Percentiles rank a stretch among this genome's conserved stretches.
Conservation (phyloP, 164 flowering plant genomes). For the Aristolochia fimbriata region DNA sequence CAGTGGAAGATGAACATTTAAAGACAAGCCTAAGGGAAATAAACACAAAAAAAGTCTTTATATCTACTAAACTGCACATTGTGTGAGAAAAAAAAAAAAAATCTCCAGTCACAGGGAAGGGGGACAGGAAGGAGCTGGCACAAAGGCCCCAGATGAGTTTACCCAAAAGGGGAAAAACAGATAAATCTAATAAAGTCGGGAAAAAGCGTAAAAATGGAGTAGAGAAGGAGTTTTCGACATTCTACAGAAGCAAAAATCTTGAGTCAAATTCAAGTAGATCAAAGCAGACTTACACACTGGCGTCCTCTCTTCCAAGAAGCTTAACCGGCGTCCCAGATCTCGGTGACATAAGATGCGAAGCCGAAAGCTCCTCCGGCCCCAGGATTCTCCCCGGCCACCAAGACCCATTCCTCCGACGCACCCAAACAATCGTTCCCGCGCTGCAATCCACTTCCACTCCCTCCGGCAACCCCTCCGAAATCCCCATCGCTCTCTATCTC, state of each 20-base stretch:
- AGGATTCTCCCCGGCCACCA: constrained; percentile 99
- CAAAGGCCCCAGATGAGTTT: too few species aligned
- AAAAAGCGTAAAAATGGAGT: too few species aligned
- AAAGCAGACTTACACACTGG: constrained; percentile 69
- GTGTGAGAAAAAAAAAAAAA: too few species aligned
- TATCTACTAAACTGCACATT: too few species aligned
- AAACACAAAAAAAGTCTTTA: too few species aligned
- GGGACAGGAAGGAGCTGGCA: too few species aligned
- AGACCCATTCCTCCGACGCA: constrained; percentile 89
- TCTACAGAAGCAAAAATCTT: not conserved
- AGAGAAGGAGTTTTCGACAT: too few species aligned
- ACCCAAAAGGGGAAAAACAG: too few species aligned
- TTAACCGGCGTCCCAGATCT: constrained; percentile 96
- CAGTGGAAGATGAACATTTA: too few species aligned
- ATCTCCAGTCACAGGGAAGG: too few species aligned
- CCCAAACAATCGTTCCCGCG: constrained; percentile 89
- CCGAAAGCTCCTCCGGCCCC: constrained; percentile 61
- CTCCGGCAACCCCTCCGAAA: constrained; percentile 23
- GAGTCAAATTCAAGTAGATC: not conserved
- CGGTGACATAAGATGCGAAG: constrained; percentile 72
- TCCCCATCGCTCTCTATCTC: constrained; percentile 23
- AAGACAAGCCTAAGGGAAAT: too few species aligned
- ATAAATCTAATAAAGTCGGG: too few species aligned
- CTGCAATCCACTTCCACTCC: constrained; percentile 30
- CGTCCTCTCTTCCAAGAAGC: constrained; percentile 96